Base-by-base conservation (phyloP, 768 basidiomycete genomes). In the Russula vinacea region DNA sequence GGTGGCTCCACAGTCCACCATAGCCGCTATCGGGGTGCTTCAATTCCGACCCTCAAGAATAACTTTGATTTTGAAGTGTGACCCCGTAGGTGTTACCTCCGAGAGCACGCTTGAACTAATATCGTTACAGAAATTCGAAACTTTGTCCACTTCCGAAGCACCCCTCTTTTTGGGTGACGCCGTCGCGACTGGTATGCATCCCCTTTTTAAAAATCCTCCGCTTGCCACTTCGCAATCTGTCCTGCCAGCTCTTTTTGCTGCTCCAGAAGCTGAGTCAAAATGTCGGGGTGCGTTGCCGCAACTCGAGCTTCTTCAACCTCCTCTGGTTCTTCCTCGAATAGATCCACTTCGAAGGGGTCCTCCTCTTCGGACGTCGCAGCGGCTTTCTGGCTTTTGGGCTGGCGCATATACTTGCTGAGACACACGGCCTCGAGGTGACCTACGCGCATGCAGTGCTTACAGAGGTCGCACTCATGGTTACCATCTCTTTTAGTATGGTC, bases 301-400 rank as follows among this genome's bases (percentile, higher is more conserved):
- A 0, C 14, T 17, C 17, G n/a, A n/a, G n/a, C 33, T 6, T 2
- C 6, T 17, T 2, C 0, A 0, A 2, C 0, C 5, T 17, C 1
- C 5, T 42, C 40, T 2, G 40, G 5, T 14, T 17, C 5, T 16
- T 16, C 39, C 2, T 16, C 39, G 0, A 4, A 1, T 2, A 16
- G 6, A 1, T 7, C 17, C 0, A 17, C 5, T 1, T 8, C 17
- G 1, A 5, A 4, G n/a, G n/a, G n/a, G 1, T 7, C 5, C 0
- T 7, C 6, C 7, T 17, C 40, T 5, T 17, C 16, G 1, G 6
- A 1, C 0, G 16, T 42, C 17, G 16, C 17, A 2, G 40, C 40
- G 0, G 17, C 40, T 2, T 42, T 42, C 2, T 42, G 17, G 9
- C 9, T 8, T 8, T 37, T 37, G 11, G 35, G 35, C 1, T 11